Base-by-base conservation (phyloP, 257 asterid species). In the Rhazya stricta region DNA sequence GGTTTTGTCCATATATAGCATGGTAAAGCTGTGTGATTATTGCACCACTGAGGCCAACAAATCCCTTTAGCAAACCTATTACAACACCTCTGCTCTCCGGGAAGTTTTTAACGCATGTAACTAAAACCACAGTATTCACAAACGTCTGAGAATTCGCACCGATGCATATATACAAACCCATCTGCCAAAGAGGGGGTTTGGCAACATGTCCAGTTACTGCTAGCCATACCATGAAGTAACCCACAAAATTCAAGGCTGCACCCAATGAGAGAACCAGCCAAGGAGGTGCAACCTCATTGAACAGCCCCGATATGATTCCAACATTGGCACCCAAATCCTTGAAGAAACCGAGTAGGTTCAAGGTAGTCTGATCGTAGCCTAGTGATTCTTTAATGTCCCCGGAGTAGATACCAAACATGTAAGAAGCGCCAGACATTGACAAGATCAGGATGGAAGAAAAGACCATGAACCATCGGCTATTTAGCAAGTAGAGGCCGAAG, bases 131-230 rank as follows among this genome's bases (percentile, higher is more conserved):
- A 0, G 96, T 88, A 67, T 89, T 87, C 0, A 86, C 80, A 69
- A 89, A 88, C 0, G 91, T 71, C 77, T 89, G 91, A 3, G 96
- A 89, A 78, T 88, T 85, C 0, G 93, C 87, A 45, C 93, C 96
- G 5, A 89, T 69, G 41, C 84, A 89, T 12, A 89, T 86, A 48
- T 80, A 89, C 50, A 86, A 54, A 73, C 89, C 84, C 83, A 86
- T 83, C 72, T 80, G 88, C 92, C 92, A 89, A 3, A 88, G 46
- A 0, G 27, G 75, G 18, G 96, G 92, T 37, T 77, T 79, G 0
- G 83, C 58, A 15, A 73, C 73, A 1, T 71, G 77, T 5, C 82
- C 80, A 0, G 89, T 81, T 37, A 86, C 88, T 0, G 87, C 85
- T 2, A 89, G 79, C 96, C 96, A 88, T 3, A 88, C 81, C 88